Conservation (phyloP, 495 filamentous ascomycete species). For the Xanthoparmelia taractica region DNA sequence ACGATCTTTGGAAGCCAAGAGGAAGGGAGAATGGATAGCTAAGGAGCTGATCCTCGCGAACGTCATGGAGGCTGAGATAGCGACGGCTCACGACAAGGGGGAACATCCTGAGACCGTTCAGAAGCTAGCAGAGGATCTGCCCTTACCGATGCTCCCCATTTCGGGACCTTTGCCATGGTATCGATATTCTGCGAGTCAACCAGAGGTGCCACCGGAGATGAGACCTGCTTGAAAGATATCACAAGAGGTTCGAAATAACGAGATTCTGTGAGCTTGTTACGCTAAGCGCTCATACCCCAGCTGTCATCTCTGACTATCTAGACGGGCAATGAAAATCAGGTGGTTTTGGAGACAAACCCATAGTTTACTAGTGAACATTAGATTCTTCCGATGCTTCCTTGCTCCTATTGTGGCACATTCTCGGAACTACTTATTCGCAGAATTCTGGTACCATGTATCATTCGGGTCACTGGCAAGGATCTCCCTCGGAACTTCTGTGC, state of each 20-base stretch:
- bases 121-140: conserved; percentile 19
- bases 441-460: background rate
- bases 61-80: conserved; percentile 49
- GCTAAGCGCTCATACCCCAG: background rate
- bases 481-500: background rate
- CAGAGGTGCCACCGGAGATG: conserved; percentile 7
- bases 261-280: background rate
- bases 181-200: conserved; percentile 14
- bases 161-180: conserved; percentile 26
- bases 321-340: background rate
- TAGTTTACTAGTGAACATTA: background rate
- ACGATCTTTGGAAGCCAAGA: conserved; percentile 54
- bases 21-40: conserved; percentile 71
- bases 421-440: background rate
- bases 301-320: background rate
- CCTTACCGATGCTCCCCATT: conserved; percentile 23
- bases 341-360: background rate
- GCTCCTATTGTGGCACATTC: background rate
- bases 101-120: conserved; percentile 24
- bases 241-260: background rate
- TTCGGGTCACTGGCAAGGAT: background rate
- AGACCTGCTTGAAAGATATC: background rate
- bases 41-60: conserved; percentile 67
- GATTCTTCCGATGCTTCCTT: background rate
- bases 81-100: conserved; percentile 36